These are phyloP conservation scores for Plasmodium adleri DNA, from an alignment of 169 alveolate species.

Conservation along the genomic window DNA sequence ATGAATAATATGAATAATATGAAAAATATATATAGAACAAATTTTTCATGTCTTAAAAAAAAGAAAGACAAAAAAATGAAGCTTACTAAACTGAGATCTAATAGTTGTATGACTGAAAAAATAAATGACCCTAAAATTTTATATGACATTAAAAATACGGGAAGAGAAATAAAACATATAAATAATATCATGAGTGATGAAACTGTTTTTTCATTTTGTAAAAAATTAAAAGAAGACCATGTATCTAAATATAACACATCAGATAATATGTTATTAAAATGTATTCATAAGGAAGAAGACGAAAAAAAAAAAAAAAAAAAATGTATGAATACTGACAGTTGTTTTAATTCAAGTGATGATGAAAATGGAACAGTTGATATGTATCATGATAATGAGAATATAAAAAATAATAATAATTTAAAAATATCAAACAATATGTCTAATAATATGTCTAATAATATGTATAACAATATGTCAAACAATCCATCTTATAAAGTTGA, in stretches of 20 bases:
- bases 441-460: too few species aligned
- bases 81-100: too few species aligned
- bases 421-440: neutral
- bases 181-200: conserved; percentile 1
- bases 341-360: neutral
- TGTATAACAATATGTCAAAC: too few species aligned
- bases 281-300: neutral
- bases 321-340: neutral
- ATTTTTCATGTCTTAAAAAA: too few species aligned
- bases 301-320: neutral
- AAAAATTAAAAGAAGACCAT: conserved; percentile 8
- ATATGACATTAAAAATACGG: neutral
- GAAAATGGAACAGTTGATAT: neutral
- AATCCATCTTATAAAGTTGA: too few species aligned
- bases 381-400: neutral
- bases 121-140: neutral
- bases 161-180: conserved; percentile 3
- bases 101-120: neutral
- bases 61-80: too few species aligned
- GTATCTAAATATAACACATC: neutral
- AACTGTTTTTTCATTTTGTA: neutral
- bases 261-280: neutral
- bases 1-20: too few species aligned
- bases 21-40: too few species aligned
- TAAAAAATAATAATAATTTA: neutral